Percentiles rank a stretch among this genome's conserved stretches.
Conservation (phyloP, 2,329 filamentous ascomycete genomes). For the Fusarium caatingaense region DNA sequence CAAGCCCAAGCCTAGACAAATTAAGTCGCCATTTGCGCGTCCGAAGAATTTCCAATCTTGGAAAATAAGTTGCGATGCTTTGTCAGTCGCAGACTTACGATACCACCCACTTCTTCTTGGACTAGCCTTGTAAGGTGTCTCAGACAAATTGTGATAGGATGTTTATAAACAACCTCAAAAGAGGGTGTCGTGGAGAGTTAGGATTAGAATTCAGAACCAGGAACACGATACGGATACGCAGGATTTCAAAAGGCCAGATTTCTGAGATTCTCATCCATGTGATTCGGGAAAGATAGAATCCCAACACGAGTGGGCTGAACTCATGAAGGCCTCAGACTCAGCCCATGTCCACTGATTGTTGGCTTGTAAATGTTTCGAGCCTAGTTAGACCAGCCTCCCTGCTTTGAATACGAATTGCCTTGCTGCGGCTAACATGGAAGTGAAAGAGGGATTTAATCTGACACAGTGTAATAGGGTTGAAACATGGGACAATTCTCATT, state of each 20-base stretch:
- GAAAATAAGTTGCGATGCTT: conserved; percentile 12
- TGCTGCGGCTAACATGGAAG: conserved; percentile 29
- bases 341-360: conserved; percentile 15
- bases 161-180: conserved; percentile 5
- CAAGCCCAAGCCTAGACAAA: conserved; percentile 21
- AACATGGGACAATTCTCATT: background rate
- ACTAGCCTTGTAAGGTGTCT: conserved; percentile 13
- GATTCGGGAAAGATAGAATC: conserved; percentile 15
- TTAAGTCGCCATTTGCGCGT: conserved; percentile 17
- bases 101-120: conserved; percentile 27
- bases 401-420: conserved; percentile 17
- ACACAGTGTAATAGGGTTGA: conserved; percentile 34
- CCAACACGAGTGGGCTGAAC: conserved; percentile 19
- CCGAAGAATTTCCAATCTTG: conserved; percentile 13
- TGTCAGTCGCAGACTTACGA: conserved; percentile 3
- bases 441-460: conserved; percentile 23
- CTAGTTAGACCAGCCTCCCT: conserved; percentile 17
- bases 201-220: conserved; percentile 6
- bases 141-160: conserved; percentile 11
- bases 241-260: background rate
- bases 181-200: conserved; percentile 7
- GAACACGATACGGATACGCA: conserved; percentile 26
- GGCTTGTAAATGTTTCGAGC: conserved; percentile 12
- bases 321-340: conserved; percentile 21
- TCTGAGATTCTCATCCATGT: conserved; percentile 11